These are phyloP conservation scores for Ustilago crameri DNA, from an alignment of 1,284 basidiomycete species.

Conservation along the genomic window DNA sequence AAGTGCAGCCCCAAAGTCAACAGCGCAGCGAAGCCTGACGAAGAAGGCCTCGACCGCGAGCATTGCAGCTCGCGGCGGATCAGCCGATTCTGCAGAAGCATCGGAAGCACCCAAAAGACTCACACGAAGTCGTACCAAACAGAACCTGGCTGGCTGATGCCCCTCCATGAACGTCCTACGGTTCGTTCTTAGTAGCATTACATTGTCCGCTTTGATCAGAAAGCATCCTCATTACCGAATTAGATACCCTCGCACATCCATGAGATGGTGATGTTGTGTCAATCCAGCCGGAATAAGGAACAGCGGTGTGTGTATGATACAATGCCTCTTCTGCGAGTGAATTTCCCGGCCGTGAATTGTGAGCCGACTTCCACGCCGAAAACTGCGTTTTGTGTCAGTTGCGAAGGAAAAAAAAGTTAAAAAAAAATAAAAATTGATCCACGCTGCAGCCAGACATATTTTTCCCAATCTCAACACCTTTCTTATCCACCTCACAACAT, in stretches of 20 bases:
- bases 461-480: too few species aligned
- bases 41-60: constrained; percentile 10
- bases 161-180: background rate
- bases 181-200: background rate
- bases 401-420: background rate
- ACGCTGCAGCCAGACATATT: too few species aligned
- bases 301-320: too few species aligned
- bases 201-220: background rate
- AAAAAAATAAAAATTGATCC: constrained; percentile 16
- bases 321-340: too few species aligned
- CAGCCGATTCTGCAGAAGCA: constrained; percentile 6
- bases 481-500: too few species aligned
- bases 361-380: constrained; percentile 18
- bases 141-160: constrained; percentile 27
- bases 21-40: constrained; percentile 4
- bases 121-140: constrained; percentile 38
- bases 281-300: too few species aligned
- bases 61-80: constrained; percentile 13
- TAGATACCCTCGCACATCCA: too few species aligned
- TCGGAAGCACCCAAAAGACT: constrained; percentile 25
- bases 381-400: background rate
- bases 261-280: too few species aligned
- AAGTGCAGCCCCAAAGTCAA: background rate
- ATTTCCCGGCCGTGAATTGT: constrained; percentile 21
- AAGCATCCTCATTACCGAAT: too few species aligned